Evolutionary conservation across 345 rosid species (phyloP).

Genomic region (Eucalyptus regnans): DNA sequence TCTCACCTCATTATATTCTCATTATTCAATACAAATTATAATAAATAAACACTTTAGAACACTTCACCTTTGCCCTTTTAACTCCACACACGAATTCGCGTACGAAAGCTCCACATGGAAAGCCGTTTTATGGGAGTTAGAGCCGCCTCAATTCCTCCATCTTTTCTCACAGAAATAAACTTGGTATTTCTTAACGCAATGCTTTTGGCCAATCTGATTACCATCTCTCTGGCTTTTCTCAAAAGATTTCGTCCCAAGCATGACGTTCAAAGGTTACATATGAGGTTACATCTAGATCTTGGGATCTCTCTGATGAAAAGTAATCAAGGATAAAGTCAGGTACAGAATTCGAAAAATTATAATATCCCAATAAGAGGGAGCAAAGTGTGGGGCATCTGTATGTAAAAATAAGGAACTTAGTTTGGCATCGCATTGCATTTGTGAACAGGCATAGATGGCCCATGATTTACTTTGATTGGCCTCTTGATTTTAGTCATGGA

Average conservation of each 20-base stretch:
- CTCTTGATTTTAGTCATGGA: background rate
- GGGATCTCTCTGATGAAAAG: too few relatives aligned
- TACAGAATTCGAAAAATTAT: too few relatives aligned
- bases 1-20: background rate
- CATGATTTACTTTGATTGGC: too few relatives aligned
- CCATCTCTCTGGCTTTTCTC: background rate
- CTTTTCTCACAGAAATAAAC: background rate
- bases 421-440: accelerated
- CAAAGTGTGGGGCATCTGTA: too few relatives aligned
- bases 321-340: too few relatives aligned
- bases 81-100: background rate
- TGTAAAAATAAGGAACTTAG: too few relatives aligned
- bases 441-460: accelerated
- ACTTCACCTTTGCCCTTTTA: background rate
- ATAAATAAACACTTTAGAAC: background rate
- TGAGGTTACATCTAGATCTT: too few relatives aligned
- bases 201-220: background rate
- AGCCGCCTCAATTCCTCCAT: background rate
- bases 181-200: background rate
- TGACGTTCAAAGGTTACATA: too few relatives aligned
- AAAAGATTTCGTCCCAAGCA: background rate
- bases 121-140: background rate
- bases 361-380: too few relatives aligned
- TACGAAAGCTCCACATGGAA: background rate
- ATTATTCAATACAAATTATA: background rate